Evolutionary conservation across 2,329 filamentous ascomycete genomes (phyloP).

Genomic region (Microsporum audouinii): DNA sequence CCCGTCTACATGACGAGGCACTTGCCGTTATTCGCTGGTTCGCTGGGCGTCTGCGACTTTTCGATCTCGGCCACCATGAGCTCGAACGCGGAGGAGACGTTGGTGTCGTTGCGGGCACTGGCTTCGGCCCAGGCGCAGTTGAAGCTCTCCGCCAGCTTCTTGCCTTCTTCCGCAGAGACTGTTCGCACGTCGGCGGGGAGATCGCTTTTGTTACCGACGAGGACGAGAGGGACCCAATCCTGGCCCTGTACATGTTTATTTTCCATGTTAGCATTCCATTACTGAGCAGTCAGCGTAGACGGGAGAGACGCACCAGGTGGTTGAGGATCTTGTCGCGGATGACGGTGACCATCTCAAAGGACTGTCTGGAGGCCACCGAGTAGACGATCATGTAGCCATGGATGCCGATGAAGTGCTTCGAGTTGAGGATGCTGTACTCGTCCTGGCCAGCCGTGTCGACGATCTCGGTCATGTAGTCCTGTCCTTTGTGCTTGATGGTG

Average conservation of each 20-base stretch:
- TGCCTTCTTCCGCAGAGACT: constrained; percentile 74
- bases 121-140: constrained; percentile 92
- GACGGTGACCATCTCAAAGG: constrained; percentile 94
- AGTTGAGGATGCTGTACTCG: constrained; percentile 97
- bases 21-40: constrained; percentile 68
- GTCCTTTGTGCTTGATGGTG: constrained; percentile 80
- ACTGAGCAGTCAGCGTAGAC: constrained; percentile 1
- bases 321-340: constrained; percentile 96
- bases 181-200: constrained; percentile 86
- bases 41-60: constrained; percentile 79
- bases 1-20: constrained; percentile 64
- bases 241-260: constrained; percentile 53
- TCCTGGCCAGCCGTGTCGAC: constrained; percentile 98
- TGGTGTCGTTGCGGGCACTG: constrained; percentile 85
- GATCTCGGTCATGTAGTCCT: constrained; percentile 92
- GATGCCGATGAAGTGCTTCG: constrained; percentile 97
- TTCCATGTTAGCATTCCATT: not conserved
- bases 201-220: constrained; percentile 96
- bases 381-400: constrained; percentile 99
- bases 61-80: constrained; percentile 90
- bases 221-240: constrained; percentile 81
- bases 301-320: constrained; percentile 57
- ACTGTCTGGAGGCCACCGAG: constrained; percentile 85
- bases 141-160: constrained; percentile 72
- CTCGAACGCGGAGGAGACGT: constrained; percentile 86